These are phyloP conservation scores for Phytopythium mirpurense DNA, from an alignment of 352 stramenopile genomes.

Conservation along the genomic window DNA sequence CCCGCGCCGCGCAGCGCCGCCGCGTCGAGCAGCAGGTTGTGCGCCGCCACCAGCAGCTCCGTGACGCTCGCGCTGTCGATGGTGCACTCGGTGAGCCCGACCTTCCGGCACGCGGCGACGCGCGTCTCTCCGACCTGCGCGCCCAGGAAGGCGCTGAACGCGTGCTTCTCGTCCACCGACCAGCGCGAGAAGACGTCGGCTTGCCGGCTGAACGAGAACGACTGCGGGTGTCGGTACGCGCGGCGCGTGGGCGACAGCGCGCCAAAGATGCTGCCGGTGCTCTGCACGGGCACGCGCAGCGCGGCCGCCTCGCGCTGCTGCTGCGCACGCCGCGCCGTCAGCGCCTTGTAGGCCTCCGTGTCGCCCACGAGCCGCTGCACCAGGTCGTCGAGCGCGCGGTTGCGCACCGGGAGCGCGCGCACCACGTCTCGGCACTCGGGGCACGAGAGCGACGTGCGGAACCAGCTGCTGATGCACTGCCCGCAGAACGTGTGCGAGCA, in stretches of 20 bases:
- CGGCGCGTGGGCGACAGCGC: slow-evolving; percentile 2
- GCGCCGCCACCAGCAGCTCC: slow-evolving; percentile 44
- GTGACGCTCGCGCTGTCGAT: slow-evolving; percentile 45
- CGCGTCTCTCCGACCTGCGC: slow-evolving; percentile 63
- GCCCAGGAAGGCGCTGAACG: slow-evolving; percentile 34
- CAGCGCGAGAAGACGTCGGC: slow-evolving; percentile 51
- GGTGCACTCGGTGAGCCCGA: slow-evolving; percentile 58
- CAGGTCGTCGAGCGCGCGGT: slow-evolving; percentile 77
- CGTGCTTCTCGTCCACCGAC: slow-evolving; percentile 37
- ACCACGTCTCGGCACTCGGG: slow-evolving; percentile 69
- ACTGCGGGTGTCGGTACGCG: not conserved
- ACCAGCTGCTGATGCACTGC: slow-evolving; percentile 74
- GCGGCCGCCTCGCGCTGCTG: slow-evolving; percentile 4
- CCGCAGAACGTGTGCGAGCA: slow-evolving; percentile 86
- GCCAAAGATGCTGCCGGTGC: slow-evolving; percentile 1
- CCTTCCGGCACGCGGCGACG: slow-evolving; percentile 44
- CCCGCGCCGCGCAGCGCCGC: slow-evolving; percentile 32
- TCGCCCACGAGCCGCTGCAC: slow-evolving; percentile 63
- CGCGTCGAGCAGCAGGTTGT: slow-evolving; percentile 67
- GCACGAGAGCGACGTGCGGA: slow-evolving; percentile 68
- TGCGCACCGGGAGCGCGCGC: slow-evolving; percentile 64
- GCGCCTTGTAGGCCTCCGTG: slow-evolving; percentile 48
- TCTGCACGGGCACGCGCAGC: not conserved
- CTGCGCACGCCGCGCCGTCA: slow-evolving; percentile 24
- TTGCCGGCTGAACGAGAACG: slow-evolving; percentile 12